Base-by-base conservation (phyloP, 495 filamentous ascomycete species). In the Neurospora cerealis region DNA sequence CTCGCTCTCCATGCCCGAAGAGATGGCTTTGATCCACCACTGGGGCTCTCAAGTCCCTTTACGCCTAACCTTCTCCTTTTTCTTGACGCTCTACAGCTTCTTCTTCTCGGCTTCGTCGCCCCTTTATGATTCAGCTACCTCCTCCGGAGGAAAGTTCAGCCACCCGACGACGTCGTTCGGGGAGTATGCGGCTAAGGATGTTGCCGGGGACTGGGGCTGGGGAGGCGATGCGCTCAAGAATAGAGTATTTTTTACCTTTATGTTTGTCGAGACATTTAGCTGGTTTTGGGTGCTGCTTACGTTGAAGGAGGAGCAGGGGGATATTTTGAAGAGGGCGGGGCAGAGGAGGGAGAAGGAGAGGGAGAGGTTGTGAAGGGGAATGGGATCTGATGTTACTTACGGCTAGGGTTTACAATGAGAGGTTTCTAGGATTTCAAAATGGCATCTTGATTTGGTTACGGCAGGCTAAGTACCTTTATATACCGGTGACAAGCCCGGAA, bases 201-300 rank as follows among this genome's bases (percentile, higher is more conserved):
- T 1, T 1, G 28, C 24, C 0, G 54, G 54, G 2, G 54, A 78
- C 72, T 72, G 78, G 73, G 72, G 77, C 39, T 83, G 80, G 83
- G 83, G 82, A 73, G 75, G 80, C 79, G 91, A 88, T 73, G 88
- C 89, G 41, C 78, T 96, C 78, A 92, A 93, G 83, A 95, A 93
- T 77, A 81, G 91, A 36, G 86, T 95, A 8, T 89, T 96, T 13
- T 96, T 97, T 78, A 91, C 92, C 0, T 96, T 91, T 83, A 89
- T 88, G 17, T 94, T 96, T 79, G 79, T 96, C 82, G 94, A 97
- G 85, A 90, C 94, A 82, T 84, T 93, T 78, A 87, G 88, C 71
- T 97, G 93, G 94, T 93, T 96, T 80, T 97, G 93, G 93, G 91
- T 93, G 34, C 86, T 82, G 81, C 82, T 88, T 28, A 89, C 85